Evolutionary conservation across 2,329 filamentous ascomycete genomes (phyloP).

Genomic region (Aspergillus neoniger): DNA sequence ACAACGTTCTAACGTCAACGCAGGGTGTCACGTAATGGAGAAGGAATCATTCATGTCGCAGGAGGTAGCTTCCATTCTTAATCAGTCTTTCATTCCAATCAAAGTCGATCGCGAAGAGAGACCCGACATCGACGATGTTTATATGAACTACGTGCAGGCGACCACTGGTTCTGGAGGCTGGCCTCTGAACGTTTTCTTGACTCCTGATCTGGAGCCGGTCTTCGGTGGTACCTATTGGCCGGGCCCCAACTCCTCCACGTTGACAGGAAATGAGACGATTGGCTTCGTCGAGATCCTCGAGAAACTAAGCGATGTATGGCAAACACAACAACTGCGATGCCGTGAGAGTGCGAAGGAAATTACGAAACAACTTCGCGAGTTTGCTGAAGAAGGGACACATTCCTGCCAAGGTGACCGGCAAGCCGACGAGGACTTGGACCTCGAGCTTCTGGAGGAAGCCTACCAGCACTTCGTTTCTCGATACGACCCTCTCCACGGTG

Average conservation of each 20-base stretch:
- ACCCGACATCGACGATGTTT: slow-evolving; percentile 90
- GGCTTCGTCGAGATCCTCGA: slow-evolving; percentile 80
- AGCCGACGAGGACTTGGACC: slow-evolving; percentile 71
- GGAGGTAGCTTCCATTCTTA: slow-evolving; percentile 78
- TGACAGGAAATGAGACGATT: slow-evolving; percentile 60
- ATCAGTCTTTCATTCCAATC: slow-evolving; percentile 84
- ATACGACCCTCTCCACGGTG: slow-evolving; percentile 77
- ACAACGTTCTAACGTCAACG: slow-evolving; percentile 19
- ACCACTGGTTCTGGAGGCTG: slow-evolving; percentile 88
- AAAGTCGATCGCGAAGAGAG: slow-evolving; percentile 92
- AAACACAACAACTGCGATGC: slow-evolving; percentile 79
- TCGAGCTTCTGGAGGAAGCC: slow-evolving; percentile 90
- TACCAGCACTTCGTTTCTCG: slow-evolving; percentile 76
- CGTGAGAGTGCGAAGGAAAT: slow-evolving; percentile 82
- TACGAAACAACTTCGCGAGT: slow-evolving; percentile 76
- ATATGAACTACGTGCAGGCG: slow-evolving; percentile 97
- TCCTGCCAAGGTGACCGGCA: slow-evolving; percentile 46
- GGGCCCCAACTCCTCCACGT: slow-evolving; percentile 64
- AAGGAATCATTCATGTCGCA: slow-evolving; percentile 86
- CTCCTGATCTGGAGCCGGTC: slow-evolving; percentile 86
- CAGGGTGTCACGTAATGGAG: slow-evolving; percentile 87
- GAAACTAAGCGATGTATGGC: slow-evolving; percentile 75
- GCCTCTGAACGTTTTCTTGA: slow-evolving; percentile 96
- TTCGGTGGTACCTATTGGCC: slow-evolving; percentile 98
- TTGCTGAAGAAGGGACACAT: slow-evolving; percentile 81